Conservation (phyloP, 495 filamentous ascomycete genomes). For the Antarctomyces pellizariae region DNA sequence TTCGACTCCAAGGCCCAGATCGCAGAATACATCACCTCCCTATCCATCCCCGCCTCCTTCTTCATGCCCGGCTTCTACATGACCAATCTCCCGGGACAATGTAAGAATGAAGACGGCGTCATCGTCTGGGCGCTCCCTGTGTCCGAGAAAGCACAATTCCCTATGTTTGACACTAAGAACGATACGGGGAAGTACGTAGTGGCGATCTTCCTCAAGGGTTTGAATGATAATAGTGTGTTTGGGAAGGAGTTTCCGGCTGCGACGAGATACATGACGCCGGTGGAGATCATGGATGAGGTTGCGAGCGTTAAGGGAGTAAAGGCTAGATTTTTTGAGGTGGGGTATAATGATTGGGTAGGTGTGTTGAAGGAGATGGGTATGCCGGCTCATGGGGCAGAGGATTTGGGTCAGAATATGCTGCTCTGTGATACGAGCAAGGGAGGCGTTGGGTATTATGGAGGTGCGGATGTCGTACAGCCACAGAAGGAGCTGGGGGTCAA, state of each 20-base stretch:
- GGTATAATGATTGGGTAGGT: slow-evolving; percentile 22
- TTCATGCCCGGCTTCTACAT: slow-evolving; percentile 36
- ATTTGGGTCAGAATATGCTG: slow-evolving; percentile 30
- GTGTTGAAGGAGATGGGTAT: slow-evolving; percentile 16
- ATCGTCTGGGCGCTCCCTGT: slow-evolving; percentile 20
- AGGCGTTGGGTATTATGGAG: slow-evolving; percentile 27
- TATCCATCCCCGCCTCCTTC: slow-evolving; percentile 27
- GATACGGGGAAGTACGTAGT: slow-evolving; percentile 36
- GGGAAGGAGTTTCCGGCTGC: slow-evolving; percentile 24
- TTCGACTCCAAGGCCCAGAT: slow-evolving; percentile 39
- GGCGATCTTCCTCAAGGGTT: slow-evolving; percentile 20
- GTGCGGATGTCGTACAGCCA: no score
- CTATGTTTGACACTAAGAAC: slow-evolving; percentile 24
- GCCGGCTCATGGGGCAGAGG: slow-evolving; percentile 20
- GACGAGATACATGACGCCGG: slow-evolving; percentile 23
- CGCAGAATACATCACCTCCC: slow-evolving; percentile 27
- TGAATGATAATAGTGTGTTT: slow-evolving; percentile 16
- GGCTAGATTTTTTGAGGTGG: slow-evolving; percentile 17
- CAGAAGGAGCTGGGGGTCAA: no score
- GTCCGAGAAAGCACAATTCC: slow-evolving; percentile 18
- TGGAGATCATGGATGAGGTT: slow-evolving; percentile 24
- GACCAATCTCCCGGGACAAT: slow-evolving; percentile 21
- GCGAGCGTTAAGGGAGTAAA: slow-evolving; percentile 20
- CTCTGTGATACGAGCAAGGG: slow-evolving; percentile 19
- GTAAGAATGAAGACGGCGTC: slow-evolving; percentile 12